phyloP scores from a whole-genome alignment of 345 rosid species.

The Viola odorata region DNA sequence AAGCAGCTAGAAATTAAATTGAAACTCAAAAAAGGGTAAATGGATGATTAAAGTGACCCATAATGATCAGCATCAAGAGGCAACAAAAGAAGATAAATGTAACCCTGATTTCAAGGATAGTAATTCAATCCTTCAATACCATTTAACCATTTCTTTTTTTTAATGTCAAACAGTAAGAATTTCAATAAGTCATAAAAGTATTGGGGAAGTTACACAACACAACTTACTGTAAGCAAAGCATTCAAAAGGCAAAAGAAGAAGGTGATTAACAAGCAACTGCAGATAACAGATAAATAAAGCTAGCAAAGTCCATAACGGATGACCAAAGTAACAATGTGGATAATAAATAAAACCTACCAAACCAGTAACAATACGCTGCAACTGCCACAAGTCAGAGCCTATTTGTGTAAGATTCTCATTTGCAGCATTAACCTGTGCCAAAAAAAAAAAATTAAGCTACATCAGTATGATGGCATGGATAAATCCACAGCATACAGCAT shows the following conservation, averaged over 20 bases:
- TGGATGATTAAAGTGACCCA: too few species aligned
- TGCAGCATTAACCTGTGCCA: conserved; percentile 62
- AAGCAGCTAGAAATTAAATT: neutral
- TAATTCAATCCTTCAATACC: neutral
- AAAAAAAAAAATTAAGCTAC: neutral
- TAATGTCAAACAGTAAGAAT: neutral
- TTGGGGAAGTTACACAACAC: too few species aligned
- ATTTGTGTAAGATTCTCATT: conserved; percentile 50
- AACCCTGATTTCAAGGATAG: neutral
- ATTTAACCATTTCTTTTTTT: neutral
- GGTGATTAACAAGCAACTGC: neutral
- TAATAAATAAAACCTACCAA: conserved; percentile 47
- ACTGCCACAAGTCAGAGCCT: conserved; percentile 50
- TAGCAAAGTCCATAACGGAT: neutral
- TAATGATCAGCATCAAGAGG: too few species aligned
- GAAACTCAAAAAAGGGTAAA: neutral
- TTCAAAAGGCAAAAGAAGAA: too few species aligned
- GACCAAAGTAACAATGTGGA: neutral
- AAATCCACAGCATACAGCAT: neutral
- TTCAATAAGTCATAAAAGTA: too few species aligned
- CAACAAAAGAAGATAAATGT: neutral
- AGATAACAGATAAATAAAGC: neutral
- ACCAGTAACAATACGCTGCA: conserved; percentile 56
- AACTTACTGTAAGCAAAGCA: too few species aligned
- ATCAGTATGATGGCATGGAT: neutral